A percentile compares a stretch with the other conserved stretches of the same genome.
Conservation (phyloP, 768 basidiomycete species). For the Coprinopsis sp. region DNA sequence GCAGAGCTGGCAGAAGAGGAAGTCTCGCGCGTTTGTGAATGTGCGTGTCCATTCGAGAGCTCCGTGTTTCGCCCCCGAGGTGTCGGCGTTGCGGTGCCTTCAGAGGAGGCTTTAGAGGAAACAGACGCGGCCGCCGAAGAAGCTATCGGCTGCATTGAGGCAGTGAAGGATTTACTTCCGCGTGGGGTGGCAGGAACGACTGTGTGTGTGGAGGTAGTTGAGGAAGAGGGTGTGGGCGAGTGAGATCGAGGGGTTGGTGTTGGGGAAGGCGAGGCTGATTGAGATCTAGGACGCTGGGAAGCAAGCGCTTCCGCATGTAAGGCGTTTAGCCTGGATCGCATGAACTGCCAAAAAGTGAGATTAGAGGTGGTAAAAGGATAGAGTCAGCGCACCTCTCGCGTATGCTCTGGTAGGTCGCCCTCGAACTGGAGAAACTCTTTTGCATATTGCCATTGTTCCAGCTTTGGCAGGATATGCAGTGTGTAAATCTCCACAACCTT, state of each 20-base stretch:
- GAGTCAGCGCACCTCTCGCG: conserved; percentile 44
- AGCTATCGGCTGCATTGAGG: conserved; percentile 21
- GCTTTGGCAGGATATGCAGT: conserved; percentile 62
- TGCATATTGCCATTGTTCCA: conserved; percentile 79
- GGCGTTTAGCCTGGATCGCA: conserved; percentile 37
- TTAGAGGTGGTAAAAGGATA: neutral
- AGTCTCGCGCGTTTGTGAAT: conserved; percentile 21
- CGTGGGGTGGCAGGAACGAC: conserved; percentile 51
- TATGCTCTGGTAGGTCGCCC: conserved; percentile 48
- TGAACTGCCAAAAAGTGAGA: conserved; percentile 23
- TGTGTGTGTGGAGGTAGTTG: conserved; percentile 70
- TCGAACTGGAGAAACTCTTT: conserved; percentile 74
- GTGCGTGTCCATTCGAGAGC: conserved; percentile 15
- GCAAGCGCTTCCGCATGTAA: conserved; percentile 36
- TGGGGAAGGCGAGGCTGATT: conserved; percentile 35
- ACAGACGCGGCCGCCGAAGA: conserved; percentile 24
- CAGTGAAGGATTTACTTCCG: conserved; percentile 17
- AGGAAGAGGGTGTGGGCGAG: conserved; percentile 68
- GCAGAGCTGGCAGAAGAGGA: conserved; percentile 16
- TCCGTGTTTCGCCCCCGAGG: conserved; percentile 11
- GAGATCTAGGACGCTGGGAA: conserved; percentile 24
- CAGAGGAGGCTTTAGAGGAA: conserved; percentile 37
- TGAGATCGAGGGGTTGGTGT: conserved; percentile 54
- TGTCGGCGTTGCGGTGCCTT: conserved; percentile 23
- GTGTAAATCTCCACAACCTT: conserved; percentile 77